These are phyloP conservation scores for Turritis glabra DNA, from an alignment of 345 rosid genomes.

Conservation along the genomic window DNA sequence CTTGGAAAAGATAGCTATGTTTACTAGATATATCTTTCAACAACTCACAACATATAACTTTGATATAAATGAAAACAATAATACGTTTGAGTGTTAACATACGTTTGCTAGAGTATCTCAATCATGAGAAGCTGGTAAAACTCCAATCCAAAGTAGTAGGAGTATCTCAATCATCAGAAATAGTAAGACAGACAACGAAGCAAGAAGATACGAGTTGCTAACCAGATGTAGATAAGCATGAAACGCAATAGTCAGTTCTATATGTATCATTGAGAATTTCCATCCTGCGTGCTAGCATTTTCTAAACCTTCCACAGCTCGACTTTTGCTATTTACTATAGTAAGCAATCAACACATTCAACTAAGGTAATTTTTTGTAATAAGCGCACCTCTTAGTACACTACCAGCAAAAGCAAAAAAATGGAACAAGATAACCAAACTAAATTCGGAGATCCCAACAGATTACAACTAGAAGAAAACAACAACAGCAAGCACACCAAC, in stretches of 20 bases:
- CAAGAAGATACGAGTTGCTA: background rate
- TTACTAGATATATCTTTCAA: background rate
- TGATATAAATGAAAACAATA: background rate
- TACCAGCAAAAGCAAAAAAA: background rate
- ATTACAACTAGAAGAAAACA: background rate
- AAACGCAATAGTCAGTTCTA: background rate
- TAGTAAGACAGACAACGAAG: background rate
- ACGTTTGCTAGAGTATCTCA: too few relatives aligned
- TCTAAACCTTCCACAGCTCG: background rate
- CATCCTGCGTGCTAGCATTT: background rate
- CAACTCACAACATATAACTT: background rate
- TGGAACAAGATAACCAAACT: background rate
- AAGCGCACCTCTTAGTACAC: too few relatives aligned
- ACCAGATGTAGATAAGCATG: background rate
- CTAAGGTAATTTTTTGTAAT: too few relatives aligned
- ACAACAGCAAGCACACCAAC: background rate
- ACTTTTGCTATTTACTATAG: background rate
- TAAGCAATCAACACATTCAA: too few relatives aligned
- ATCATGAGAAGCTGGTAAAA: slow-evolving; percentile 6
- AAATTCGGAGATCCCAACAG: background rate
- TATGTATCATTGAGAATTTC: background rate
- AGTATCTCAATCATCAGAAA: slow-evolving; percentile 13
- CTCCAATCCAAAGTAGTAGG: background rate
- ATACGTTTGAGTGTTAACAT: too few relatives aligned
- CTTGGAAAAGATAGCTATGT: background rate